These are phyloP conservation scores for Austroboletus novae-zelandiae DNA, from an alignment of 1,284 basidiomycete genomes.

Conservation along the genomic window DNA sequence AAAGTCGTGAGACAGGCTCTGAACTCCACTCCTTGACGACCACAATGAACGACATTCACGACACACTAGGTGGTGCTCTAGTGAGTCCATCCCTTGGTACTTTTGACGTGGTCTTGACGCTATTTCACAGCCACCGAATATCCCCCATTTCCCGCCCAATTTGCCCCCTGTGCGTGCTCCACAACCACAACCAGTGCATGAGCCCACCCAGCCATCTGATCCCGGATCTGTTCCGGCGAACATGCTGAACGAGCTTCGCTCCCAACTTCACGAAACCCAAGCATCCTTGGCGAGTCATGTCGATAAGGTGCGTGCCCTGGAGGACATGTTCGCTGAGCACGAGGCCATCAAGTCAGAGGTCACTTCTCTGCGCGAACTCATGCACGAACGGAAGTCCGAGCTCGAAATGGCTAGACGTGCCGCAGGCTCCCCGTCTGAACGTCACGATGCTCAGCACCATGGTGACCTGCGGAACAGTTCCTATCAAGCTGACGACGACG, in stretches of 20 bases:
- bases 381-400: conserved; percentile 54
- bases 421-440: conserved; percentile 24
- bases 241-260: conserved; percentile 56
- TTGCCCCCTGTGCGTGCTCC: conserved; percentile 66
- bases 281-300: conserved; percentile 75
- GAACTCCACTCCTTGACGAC: conserved; percentile 81
- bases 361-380: conserved; percentile 63
- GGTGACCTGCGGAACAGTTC: conserved; percentile 23
- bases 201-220: conserved; percentile 18
- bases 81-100: conserved; percentile 43
- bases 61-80: conserved; percentile 83
- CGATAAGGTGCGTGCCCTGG: conserved; percentile 83
- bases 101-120: conserved; percentile 5
- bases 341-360: conserved; percentile 86
- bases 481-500: conserved; percentile 58
- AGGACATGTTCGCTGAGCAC: conserved; percentile 84
- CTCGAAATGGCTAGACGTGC: conserved; percentile 20
- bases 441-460: conserved; percentile 25
- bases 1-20: conserved; percentile 90
- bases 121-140: conserved; percentile 48
- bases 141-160: conserved; percentile 57
- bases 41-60: conserved; percentile 90
- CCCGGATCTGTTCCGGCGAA: conserved; percentile 26
- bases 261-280: conserved; percentile 86
- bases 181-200: conserved; percentile 43